phyloP scores from a whole-genome alignment of 371 early-diverging fungal species.

The Vairimorpha ceranae region DNA sequence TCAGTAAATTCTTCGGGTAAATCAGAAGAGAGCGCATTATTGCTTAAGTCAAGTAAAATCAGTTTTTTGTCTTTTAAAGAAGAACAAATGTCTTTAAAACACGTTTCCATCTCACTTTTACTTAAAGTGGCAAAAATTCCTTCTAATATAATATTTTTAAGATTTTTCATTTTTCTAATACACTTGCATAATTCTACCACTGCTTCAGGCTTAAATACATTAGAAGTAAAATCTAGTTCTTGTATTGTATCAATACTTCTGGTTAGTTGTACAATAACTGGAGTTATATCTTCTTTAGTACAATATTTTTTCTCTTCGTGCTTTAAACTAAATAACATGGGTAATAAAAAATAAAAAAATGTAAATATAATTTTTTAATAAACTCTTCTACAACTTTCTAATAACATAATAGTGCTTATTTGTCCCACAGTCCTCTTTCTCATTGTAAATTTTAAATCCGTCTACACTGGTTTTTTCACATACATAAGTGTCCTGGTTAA shows the following conservation, averaged over 20 bases:
- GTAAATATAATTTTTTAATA: not conserved
- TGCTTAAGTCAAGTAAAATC: slow-evolving; percentile 55
- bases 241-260: slow-evolving; percentile 26
- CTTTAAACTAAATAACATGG: slow-evolving; percentile 52
- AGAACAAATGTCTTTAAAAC: slow-evolving; percentile 44
- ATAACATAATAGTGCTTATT: slow-evolving; percentile 31
- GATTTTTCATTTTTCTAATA: slow-evolving; percentile 36
- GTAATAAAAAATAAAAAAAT: not conserved
- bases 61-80: slow-evolving; percentile 31
- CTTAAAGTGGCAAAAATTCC: slow-evolving; percentile 55
- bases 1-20: slow-evolving; percentile 57
- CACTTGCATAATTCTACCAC: slow-evolving; percentile 43
- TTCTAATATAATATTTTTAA: slow-evolving; percentile 45
- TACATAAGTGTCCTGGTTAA: slow-evolving; percentile 9
- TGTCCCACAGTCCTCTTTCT: not conserved
- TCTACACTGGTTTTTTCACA: slow-evolving; percentile 7
- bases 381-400: slow-evolving; percentile 9
- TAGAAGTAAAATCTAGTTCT: slow-evolving; percentile 56
- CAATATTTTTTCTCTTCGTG: slow-evolving; percentile 58
- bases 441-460: not conserved
- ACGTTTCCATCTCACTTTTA: slow-evolving; percentile 51
- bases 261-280: slow-evolving; percentile 34
- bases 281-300: slow-evolving; percentile 43
- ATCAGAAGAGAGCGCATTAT: slow-evolving; percentile 61
- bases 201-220: slow-evolving; percentile 57